These are phyloP conservation scores for Candida dubliniensis DNA, from an alignment of 1,139 yeast species.

Conservation along the genomic window DNA sequence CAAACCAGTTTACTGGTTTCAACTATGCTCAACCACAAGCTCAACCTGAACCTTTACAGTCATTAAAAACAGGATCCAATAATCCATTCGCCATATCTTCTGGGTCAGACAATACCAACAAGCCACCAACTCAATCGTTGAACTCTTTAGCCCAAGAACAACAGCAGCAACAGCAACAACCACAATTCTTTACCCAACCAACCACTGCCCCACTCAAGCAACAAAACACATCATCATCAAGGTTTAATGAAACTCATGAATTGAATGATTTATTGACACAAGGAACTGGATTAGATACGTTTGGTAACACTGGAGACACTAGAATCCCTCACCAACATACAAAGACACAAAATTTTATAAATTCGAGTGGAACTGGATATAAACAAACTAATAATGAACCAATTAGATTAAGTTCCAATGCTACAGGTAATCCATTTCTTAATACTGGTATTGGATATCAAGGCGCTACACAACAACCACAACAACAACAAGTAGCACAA, in stretches of 20 bases:
- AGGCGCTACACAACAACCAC: slow-evolving; percentile 18
- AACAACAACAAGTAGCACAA: slow-evolving; percentile 16
- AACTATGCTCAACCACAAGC: slow-evolving; percentile 33
- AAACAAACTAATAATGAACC: slow-evolving; percentile 45
- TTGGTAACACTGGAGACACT: slow-evolving; percentile 88
- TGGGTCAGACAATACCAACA: slow-evolving; percentile 15
- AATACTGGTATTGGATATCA: slow-evolving; percentile 72
- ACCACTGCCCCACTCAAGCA: slow-evolving; percentile 23
- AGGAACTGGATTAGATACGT: slow-evolving; percentile 93
- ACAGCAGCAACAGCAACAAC: slow-evolving; percentile 23
- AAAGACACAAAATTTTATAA: slow-evolving; percentile 72
- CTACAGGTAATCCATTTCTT: slow-evolving; percentile 73
- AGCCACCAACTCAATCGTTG: slow-evolving; percentile 24
- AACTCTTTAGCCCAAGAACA: slow-evolving; percentile 27
- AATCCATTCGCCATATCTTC: slow-evolving; percentile 78
- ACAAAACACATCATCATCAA: slow-evolving; percentile 36
- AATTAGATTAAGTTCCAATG: slow-evolving; percentile 41
- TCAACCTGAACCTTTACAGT: slow-evolving; percentile 46
- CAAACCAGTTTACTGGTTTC: slow-evolving; percentile 37
- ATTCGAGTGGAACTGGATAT: slow-evolving; percentile 85
- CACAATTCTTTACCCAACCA: slow-evolving; percentile 26
- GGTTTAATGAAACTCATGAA: slow-evolving; percentile 60
- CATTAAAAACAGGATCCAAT: slow-evolving; percentile 78
- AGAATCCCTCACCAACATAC: slow-evolving; percentile 96
- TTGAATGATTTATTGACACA: slow-evolving; percentile 76